These are phyloP conservation scores for Tetracladium setigerum DNA, from an alignment of 495 filamentous ascomycete genomes.

Conservation along the genomic window DNA sequence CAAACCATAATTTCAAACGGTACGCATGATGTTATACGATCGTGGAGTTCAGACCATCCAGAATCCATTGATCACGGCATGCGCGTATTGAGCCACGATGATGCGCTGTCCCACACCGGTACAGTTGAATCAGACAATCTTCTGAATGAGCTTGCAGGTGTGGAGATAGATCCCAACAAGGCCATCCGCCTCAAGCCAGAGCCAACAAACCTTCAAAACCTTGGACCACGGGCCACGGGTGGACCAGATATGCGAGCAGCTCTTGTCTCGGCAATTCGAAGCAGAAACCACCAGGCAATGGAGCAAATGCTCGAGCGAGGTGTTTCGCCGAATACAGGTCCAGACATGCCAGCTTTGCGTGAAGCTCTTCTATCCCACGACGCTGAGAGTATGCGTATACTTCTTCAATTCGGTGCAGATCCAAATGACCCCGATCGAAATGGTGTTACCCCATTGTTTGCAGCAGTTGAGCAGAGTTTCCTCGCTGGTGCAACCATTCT, in stretches of 20 bases:
- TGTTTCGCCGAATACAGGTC: constrained; percentile 34
- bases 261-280: constrained; percentile 30
- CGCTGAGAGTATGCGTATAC: constrained; percentile 34
- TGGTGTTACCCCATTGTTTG: constrained; percentile 33
- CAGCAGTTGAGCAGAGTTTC: constrained; percentile 35
- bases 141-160: constrained; percentile 20
- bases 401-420: constrained; percentile 41
- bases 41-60: too few species aligned
- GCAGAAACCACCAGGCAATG: constrained; percentile 35
- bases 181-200: constrained; percentile 25
- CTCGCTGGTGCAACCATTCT: constrained; percentile 36
- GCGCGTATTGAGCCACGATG: neutral
- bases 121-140: constrained; percentile 23
- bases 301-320: constrained; percentile 46
- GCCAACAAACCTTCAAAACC: constrained; percentile 5
- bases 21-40: too few species aligned
- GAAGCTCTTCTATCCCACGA: constrained; percentile 38
- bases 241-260: constrained; percentile 25
- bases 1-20: too few species aligned
- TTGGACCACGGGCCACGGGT: constrained; percentile 18
- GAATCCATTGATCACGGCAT: too few species aligned
- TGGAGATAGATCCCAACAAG: constrained; percentile 24
- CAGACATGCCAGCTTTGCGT: constrained; percentile 30
- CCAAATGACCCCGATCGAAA: constrained; percentile 34
- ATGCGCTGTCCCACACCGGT: constrained; percentile 2